These are phyloP conservation scores for Centaurea solstitialis DNA, from an alignment of 129 eudicot genomes.

Conservation along the genomic window DNA sequence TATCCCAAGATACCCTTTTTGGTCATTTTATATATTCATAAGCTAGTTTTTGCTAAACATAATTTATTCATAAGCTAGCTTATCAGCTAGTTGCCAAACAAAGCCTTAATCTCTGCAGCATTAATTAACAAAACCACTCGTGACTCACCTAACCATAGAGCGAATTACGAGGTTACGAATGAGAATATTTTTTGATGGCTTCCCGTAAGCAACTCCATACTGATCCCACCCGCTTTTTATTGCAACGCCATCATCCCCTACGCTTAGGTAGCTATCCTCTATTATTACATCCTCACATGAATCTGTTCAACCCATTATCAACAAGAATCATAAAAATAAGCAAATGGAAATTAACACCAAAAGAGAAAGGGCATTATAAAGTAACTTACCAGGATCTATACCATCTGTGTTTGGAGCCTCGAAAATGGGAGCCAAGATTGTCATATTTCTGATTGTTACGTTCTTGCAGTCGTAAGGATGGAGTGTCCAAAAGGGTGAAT, in stretches of 20 bases:
- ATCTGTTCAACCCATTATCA: constrained; percentile 47
- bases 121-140: too few species aligned
- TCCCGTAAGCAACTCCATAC: constrained; percentile 78
- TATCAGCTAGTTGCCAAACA: too few species aligned
- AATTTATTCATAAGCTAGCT: too few species aligned
- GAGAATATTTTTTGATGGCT: constrained; percentile 79
- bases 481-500: constrained; percentile 87
- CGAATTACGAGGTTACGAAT: constrained; percentile 90
- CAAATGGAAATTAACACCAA: neutral
- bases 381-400: constrained; percentile 65
- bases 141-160: constrained; percentile 87
- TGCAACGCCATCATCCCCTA: constrained; percentile 94
- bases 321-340: neutral
- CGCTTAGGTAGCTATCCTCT: constrained; percentile 92
- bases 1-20: too few species aligned
- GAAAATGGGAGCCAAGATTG: constrained; percentile 66
- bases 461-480: constrained; percentile 86
- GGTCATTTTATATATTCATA: too few species aligned
- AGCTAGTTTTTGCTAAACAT: too few species aligned
- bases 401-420: constrained; percentile 88
- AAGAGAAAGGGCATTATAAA: too few species aligned
- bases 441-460: constrained; percentile 57
- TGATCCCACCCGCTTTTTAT: constrained; percentile 99
- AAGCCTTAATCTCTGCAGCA: too few species aligned
- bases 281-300: constrained; percentile 96